Percentiles rank a stretch among this genome's conserved stretches.
Evolutionary conservation across 441 rosid genomes (phyloP).

Genomic region (Populus trichocarpa): DNA sequence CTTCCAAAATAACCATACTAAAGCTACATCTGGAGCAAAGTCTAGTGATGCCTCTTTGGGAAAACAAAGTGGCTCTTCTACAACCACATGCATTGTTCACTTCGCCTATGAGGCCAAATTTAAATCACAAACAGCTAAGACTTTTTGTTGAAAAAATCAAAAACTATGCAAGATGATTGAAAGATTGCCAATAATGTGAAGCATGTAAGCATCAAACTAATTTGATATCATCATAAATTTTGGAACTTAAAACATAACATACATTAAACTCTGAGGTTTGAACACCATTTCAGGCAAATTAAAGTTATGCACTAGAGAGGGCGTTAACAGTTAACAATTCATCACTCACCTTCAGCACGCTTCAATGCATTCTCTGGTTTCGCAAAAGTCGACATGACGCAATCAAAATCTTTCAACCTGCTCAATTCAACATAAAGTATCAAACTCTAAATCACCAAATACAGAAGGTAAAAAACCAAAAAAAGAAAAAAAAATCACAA

Average conservation of each 20-base stretch:
- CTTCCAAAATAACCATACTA: background rate
- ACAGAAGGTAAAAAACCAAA: background rate
- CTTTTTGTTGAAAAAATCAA: background rate
- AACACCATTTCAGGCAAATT: background rate
- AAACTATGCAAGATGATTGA: no score
- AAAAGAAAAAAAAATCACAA: background rate
- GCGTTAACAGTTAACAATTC: background rate
- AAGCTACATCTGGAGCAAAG: background rate
- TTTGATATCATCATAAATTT: background rate
- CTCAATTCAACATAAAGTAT: background rate
- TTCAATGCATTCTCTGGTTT: conserved; percentile 93
- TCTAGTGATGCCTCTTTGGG: background rate
- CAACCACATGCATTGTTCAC: background rate
- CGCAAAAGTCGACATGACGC: conserved; percentile 64
- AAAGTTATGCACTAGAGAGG: background rate
- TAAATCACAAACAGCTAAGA: background rate
- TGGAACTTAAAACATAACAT: background rate
- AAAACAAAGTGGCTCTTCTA: background rate
- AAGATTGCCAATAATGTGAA: background rate
- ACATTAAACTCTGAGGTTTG: background rate
- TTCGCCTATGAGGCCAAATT: background rate
- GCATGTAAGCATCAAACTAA: background rate
- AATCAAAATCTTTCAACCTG: conserved; percentile 18
- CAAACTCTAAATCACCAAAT: background rate
- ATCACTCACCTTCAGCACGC: conserved; percentile 82